Evolutionary conservation across 129 eudicot genomes (phyloP), one percentile per base, ranked within the genome.

Genomic region (Flaveria brownii): DNA sequence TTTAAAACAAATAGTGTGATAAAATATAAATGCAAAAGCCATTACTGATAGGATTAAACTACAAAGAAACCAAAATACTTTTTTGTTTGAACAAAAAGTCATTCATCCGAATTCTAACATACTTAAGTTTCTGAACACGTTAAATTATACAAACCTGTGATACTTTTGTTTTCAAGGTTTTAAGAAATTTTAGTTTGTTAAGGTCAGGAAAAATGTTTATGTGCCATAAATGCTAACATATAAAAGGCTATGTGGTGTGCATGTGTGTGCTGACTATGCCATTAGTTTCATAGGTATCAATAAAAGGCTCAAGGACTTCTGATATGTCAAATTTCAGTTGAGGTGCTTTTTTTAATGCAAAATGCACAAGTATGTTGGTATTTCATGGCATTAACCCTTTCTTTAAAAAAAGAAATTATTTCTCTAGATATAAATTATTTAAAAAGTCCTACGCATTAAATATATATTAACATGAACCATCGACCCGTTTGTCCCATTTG

Each of bases 401-500:
- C 65, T 59, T 59, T 2, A 56, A 26, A 23, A 8, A 70, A 22
- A 0, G 22, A 49, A 2, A 25, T 12, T n/a, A 16, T 49, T 49
- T 15, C 22, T 25, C 52, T 2, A 10, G 1, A 22, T 15, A 70
- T 20, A 70, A 15, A 33, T 45, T 6, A 52, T n/a, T 51, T 71
- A n/a, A 5, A 9, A 23, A 28, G 45, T 15, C 33, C 23, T 17
- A 9, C 17, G 17, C 63, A n/a, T 52, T 5, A 71, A 39, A 50
- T 25, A 33, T 41, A 23, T 9, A 3, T 63, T 16, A 63, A 26
- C 45, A 30, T 63, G 22, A 63, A 33, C 25, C 26, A 33, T 39
- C 33, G 5, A 52, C 63, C 64, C 10, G 1, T 23, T 71, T 72
- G 74, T 54, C 77, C 50, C 76, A 33, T 54, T 72, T 15, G 49